Percentiles rank a stretch among this genome's conserved stretches.
phyloP scores from a whole-genome alignment of 164 flowering plant species.

The Macadamia tetraphylla region DNA sequence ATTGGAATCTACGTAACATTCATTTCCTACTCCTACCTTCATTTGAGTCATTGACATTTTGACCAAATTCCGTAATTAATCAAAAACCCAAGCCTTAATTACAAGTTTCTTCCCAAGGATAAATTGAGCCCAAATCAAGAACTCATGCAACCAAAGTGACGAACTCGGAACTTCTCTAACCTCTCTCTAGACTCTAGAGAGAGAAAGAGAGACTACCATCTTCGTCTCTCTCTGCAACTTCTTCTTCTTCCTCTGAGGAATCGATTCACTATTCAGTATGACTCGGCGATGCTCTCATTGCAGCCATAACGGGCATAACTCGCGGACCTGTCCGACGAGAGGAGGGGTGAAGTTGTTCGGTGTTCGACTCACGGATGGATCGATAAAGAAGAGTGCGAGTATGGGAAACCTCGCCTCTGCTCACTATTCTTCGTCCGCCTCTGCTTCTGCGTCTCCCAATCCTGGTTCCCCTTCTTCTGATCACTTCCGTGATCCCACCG shows the following conservation, averaged over 20 bases:
- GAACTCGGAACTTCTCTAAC: too few relatives aligned
- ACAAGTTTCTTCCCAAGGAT: background rate
- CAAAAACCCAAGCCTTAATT: background rate
- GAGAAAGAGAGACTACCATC: background rate
- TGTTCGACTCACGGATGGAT: constrained; percentile 74
- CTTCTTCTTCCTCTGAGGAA: background rate
- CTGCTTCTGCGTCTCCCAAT: constrained; percentile 43
- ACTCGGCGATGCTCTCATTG: constrained; percentile 94
- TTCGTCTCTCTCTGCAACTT: background rate
- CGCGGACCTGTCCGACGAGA: constrained; percentile 75
- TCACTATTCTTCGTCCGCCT: constrained; percentile 41
- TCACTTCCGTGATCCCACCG: constrained; percentile 24
- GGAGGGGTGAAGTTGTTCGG: constrained; percentile 79
- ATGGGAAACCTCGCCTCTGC: constrained; percentile 59
- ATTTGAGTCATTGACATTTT: too few relatives aligned
- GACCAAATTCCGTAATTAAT: background rate
- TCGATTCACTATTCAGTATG: constrained; percentile 23
- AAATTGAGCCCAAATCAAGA: background rate
- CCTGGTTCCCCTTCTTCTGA: constrained; percentile 50
- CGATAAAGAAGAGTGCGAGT: constrained; percentile 91
- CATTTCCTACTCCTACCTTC: too few relatives aligned
- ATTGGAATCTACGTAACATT: too few relatives aligned
- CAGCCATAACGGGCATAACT: constrained; percentile 87
- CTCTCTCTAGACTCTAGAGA: too few relatives aligned
- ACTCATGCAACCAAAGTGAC: background rate